Conservation (phyloP, 768 basidiomycete genomes). For the Tephrocybe sp. region DNA sequence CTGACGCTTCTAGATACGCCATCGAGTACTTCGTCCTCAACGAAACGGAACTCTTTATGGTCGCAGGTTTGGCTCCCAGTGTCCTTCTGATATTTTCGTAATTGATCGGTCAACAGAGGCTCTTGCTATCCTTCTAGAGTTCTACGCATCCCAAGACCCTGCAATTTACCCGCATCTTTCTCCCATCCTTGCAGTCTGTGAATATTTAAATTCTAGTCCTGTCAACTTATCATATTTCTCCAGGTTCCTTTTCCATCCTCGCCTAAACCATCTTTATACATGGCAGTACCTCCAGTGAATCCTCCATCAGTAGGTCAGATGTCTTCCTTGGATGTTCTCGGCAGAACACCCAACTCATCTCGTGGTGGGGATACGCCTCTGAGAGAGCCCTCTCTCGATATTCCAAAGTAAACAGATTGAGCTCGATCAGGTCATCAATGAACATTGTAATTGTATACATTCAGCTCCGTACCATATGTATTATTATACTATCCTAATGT, state of each 20-base stretch:
- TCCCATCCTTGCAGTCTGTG: slow-evolving; percentile 49
- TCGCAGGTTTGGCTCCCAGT: slow-evolving; percentile 48
- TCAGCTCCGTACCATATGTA: background rate
- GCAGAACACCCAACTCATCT: slow-evolving; percentile 57
- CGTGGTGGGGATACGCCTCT: slow-evolving; percentile 57
- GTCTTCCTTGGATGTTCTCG: slow-evolving; percentile 24
- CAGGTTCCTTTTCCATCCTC: slow-evolving; percentile 51
- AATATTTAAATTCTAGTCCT: background rate
- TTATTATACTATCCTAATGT: background rate
- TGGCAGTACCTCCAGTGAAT: slow-evolving; percentile 8
- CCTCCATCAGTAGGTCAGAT: slow-evolving; percentile 17
- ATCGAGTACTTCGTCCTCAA: slow-evolving; percentile 65
- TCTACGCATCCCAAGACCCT: slow-evolving; percentile 64
- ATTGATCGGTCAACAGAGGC: slow-evolving; percentile 44
- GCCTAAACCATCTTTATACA: slow-evolving; percentile 21
- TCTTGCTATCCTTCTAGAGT: slow-evolving; percentile 65
- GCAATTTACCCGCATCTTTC: slow-evolving; percentile 46
- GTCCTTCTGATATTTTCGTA: background rate
- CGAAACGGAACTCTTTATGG: slow-evolving; percentile 51
- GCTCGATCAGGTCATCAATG: background rate
- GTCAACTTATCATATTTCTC: slow-evolving; percentile 1
- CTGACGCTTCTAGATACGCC: slow-evolving; percentile 65
- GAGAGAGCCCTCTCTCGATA: slow-evolving; percentile 21
- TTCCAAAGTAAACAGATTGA: slow-evolving; percentile 5
- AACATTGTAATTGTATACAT: background rate